Conservation (phyloP, 1,139 yeast genomes). For the Debaryomyces fabryi region DNA sequence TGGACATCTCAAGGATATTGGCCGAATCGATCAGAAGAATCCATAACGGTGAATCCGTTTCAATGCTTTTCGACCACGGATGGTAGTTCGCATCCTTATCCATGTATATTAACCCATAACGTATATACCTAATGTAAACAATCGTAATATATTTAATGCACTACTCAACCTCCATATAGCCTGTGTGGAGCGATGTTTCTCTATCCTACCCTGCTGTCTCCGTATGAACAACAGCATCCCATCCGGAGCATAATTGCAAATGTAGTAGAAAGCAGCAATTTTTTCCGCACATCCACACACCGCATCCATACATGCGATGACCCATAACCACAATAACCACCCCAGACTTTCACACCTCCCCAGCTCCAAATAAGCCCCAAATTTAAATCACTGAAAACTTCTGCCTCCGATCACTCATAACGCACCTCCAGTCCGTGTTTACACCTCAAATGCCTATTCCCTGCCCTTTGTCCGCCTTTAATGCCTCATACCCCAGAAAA, state of each 20-base stretch:
- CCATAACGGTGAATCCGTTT: constrained; percentile 95
- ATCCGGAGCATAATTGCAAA: not conserved
- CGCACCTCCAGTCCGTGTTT: not conserved
- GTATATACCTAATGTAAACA: not conserved
- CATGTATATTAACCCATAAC: not conserved
- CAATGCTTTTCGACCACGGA: constrained; percentile 90
- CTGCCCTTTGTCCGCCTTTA: not conserved
- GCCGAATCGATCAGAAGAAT: constrained; percentile 96
- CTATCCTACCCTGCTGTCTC: too few species aligned
- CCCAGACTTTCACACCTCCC: not conserved
- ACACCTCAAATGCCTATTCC: not conserved
- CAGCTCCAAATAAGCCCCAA: not conserved
- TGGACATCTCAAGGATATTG: constrained; percentile 84
- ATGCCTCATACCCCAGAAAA: constrained; percentile 5
- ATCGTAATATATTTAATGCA: not conserved
- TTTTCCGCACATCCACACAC: not conserved
- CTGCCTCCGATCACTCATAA: not conserved
- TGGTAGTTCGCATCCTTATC: constrained; percentile 35
- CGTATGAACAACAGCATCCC: not conserved
- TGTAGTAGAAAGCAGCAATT: not conserved
- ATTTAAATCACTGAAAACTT: not conserved
- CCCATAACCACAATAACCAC: not conserved
- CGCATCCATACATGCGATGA: not conserved
- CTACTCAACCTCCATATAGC: not conserved
- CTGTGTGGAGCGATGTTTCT: not conserved